A percentile compares a stretch with the other conserved stretches of the same genome.
Conservation (phyloP, 2,329 filamentous ascomycete species). For the Ceratocystis lukuohia region DNA sequence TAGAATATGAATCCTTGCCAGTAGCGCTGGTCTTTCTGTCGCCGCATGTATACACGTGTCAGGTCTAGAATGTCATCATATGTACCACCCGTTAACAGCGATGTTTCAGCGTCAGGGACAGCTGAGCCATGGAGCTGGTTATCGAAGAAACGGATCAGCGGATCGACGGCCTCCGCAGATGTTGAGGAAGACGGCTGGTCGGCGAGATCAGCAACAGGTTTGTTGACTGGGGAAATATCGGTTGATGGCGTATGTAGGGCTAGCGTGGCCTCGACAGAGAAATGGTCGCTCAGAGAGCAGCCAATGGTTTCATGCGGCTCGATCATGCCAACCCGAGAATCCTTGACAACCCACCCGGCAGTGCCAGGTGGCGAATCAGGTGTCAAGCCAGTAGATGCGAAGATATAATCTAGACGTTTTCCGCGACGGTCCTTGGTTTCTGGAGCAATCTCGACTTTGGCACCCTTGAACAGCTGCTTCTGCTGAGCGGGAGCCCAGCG, state of each 20-base stretch:
- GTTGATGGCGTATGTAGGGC: conserved; percentile 31
- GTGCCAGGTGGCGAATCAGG: conserved; percentile 24
- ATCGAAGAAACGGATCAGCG: conserved; percentile 24
- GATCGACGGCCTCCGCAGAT: conserved; percentile 20
- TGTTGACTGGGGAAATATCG: conserved; percentile 19
- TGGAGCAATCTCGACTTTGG: conserved; percentile 43
- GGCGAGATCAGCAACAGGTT: conserved; percentile 14
- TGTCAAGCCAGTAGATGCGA: conserved; percentile 47
- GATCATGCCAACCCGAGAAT: conserved; percentile 63
- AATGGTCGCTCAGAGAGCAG: conserved; percentile 89
- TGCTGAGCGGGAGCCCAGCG: conserved; percentile 64
- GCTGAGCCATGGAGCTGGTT: conserved; percentile 26
- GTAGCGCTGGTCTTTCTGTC: conserved; percentile 59
- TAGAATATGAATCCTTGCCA: conserved; percentile 65
- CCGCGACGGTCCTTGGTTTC: conserved; percentile 56
- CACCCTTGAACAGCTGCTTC: conserved; percentile 46
- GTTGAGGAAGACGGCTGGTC: conserved; percentile 20
- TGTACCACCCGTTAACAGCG: conserved; percentile 23
- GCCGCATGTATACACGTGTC: conserved; percentile 51
- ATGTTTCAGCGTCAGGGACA: conserved; percentile 20
- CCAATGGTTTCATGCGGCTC: conserved; percentile 65
- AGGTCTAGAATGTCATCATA: conserved; percentile 59
- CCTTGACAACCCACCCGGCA: conserved; percentile 53
- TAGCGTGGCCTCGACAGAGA: conserved; percentile 74
- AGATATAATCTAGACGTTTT: conserved; percentile 92